Conservation (phyloP, 768 basidiomycete genomes). For the Phylloporus arenicola region DNA sequence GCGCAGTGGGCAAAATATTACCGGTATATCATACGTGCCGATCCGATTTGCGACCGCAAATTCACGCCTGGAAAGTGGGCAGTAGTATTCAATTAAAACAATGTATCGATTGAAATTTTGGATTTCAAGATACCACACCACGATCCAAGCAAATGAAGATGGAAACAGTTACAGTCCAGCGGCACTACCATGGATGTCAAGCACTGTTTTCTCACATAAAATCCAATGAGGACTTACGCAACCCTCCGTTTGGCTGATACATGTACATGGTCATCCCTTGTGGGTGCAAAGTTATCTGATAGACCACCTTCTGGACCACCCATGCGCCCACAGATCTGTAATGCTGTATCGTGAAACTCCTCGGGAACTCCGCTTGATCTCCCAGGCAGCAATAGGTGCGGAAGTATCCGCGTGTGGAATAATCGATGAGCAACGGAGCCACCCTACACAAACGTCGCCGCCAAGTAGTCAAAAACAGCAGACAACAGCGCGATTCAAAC, state of each 20-base stretch:
- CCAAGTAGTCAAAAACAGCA: not conserved
- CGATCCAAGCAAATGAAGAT: constrained; percentile 3
- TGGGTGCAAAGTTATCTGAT: not conserved
- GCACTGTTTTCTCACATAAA: not conserved
- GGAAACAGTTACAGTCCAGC: constrained; percentile 10
- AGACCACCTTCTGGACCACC: constrained; percentile 27
- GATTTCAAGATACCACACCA: constrained; percentile 4
- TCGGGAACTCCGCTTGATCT: constrained; percentile 25
- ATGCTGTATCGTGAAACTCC: constrained; percentile 26
- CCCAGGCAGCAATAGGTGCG: constrained; percentile 27
- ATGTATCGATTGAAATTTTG: constrained; percentile 7
- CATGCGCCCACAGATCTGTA: constrained; percentile 27
- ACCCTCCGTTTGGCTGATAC: constrained; percentile 14
- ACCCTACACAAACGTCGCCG: constrained; percentile 21
- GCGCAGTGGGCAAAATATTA: not conserved
- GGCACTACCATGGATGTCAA: constrained; percentile 12
- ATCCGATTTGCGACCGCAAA: not conserved
- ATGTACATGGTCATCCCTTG: constrained; percentile 6
- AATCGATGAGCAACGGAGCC: constrained; percentile 30
- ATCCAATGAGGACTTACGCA: constrained; percentile 17
- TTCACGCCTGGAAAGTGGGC: not conserved
- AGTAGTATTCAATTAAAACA: constrained; percentile 7
- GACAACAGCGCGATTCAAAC: constrained; percentile 19
- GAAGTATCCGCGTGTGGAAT: constrained; percentile 34
- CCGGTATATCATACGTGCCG: not conserved